Conservation (phyloP, 2,329 filamentous ascomycete species). For the Colletotrichum sp. region DNA sequence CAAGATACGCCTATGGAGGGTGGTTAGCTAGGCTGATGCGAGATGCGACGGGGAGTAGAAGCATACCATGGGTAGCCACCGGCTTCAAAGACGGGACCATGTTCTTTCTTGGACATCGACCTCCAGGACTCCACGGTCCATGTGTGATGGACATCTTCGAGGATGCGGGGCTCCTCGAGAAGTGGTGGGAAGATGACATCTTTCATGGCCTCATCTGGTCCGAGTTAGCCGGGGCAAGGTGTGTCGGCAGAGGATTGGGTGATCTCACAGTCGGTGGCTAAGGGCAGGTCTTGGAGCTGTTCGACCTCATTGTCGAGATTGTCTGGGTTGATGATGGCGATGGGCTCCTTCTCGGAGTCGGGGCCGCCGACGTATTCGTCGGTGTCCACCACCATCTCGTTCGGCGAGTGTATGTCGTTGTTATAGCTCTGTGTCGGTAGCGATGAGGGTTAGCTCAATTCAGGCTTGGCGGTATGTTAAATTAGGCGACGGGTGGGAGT, state of each 20-base stretch:
- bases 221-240: constrained; percentile 27
- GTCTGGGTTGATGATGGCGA: constrained; percentile 62
- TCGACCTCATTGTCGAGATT: constrained; percentile 53
- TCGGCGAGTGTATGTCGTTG: constrained; percentile 56
- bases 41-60: background rate
- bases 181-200: constrained; percentile 77
- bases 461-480: background rate
- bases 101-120: constrained; percentile 76
- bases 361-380: constrained; percentile 59
- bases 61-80: constrained; percentile 83
- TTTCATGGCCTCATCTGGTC: constrained; percentile 81
- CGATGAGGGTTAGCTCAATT: background rate
- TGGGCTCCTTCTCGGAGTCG: constrained; percentile 53
- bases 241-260: background rate
- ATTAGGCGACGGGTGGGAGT: background rate
- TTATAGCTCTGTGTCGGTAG: constrained; percentile 50
- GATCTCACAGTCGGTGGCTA: constrained; percentile 59
- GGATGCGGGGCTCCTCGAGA: constrained; percentile 76
- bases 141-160: constrained; percentile 77
- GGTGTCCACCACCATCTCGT: constrained; percentile 61
- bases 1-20: constrained; percentile 75
- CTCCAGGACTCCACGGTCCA: constrained; percentile 92
- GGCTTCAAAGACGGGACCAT: constrained; percentile 87
- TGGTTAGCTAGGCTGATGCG: constrained; percentile 22
- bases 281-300: constrained; percentile 49